Evolutionary conservation across 2,329 filamentous ascomycete species (phyloP).

Genomic region (Beauveria australis): DNA sequence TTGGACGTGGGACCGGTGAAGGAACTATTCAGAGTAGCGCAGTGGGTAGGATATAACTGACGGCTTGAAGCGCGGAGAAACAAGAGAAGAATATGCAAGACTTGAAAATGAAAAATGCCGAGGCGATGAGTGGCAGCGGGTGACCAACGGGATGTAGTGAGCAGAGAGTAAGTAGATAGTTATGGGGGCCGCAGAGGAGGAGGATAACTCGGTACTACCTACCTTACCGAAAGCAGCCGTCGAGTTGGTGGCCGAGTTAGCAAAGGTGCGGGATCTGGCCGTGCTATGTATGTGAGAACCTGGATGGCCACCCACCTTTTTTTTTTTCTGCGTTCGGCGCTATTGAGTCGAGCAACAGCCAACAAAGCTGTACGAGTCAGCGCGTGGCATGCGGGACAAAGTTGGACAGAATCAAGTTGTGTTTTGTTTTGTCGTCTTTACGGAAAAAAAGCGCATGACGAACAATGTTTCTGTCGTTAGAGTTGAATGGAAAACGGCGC

Average conservation of each 20-base stretch:
- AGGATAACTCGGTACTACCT: no score
- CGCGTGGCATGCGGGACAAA: no score
- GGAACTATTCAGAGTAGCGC: background rate
- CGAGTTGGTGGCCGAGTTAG: background rate
- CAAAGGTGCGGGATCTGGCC: background rate
- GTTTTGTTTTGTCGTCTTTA: no score
- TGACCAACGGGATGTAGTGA: background rate
- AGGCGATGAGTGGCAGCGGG: background rate
- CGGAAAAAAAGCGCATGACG: no score
- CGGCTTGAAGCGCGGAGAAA: background rate
- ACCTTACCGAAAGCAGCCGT: conserved; percentile 3
- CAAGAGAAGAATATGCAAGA: background rate
- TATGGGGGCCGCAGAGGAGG: background rate
- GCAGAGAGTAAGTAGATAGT: background rate
- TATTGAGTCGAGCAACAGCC: no score
- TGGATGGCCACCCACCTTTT: conserved; percentile 6
- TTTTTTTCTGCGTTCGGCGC: background rate
- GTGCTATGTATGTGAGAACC: background rate
- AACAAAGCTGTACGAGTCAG: no score
- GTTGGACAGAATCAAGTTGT: no score
- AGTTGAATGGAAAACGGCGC: no score
- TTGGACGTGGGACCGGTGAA: background rate
- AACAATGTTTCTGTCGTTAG: no score
- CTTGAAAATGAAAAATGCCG: background rate
- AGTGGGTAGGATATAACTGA: background rate